Evolutionary conservation across 1,284 basidiomycete genomes (phyloP), one percentile per base, ranked within the genome.

Genomic region (Ustilago tritici): DNA sequence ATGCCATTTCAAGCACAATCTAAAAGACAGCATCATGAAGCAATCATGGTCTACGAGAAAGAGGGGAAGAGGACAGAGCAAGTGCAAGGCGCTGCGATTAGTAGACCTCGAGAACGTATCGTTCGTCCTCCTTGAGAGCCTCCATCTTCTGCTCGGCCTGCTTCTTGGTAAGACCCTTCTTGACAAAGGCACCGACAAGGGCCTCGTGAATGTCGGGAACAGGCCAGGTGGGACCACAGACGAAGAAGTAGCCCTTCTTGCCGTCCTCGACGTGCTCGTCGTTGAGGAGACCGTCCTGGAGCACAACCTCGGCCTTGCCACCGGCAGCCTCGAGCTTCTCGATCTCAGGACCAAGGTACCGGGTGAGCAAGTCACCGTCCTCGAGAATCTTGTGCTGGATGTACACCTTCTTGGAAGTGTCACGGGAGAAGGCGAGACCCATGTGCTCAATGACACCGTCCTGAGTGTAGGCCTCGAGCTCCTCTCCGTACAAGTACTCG

Each of bases 371-470:
- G 81, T 91, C 89, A 49, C 92, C 92, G 86, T 99, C 94, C 86
- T 96, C 92, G 66, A 91, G 88, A 93, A 99, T 99, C 90, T 94
- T 95, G 89, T 99, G 93, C 88, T 99, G 96, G 85, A 99, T 99
- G 88, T 99, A 99, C 55, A 97, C 92, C 88, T 99, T 99, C 86
- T 92, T 82, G 65, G 90, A 90, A 5, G 92, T 91, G 87, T 99
- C 97, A 80, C 97, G 92, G 53, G 96, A 98, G 90, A 99, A 99
- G 31, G 97, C 97, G 56, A 99, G 90, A 31, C 97, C 95, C 34
- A 94, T 92, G 82, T 92, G 92, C 38, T 93, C 91, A 87, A 98
- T 92, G 73, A 95, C 89, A 56, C 92, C 91, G 80, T 94, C 93
- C 14, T 90, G 88, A 64, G 97, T 91, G 85, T 89, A 90, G 0